Evolutionary conservation across 192 early-diverging fungal species (phyloP).

Genomic region (Spizellomyces punctatus): DNA sequence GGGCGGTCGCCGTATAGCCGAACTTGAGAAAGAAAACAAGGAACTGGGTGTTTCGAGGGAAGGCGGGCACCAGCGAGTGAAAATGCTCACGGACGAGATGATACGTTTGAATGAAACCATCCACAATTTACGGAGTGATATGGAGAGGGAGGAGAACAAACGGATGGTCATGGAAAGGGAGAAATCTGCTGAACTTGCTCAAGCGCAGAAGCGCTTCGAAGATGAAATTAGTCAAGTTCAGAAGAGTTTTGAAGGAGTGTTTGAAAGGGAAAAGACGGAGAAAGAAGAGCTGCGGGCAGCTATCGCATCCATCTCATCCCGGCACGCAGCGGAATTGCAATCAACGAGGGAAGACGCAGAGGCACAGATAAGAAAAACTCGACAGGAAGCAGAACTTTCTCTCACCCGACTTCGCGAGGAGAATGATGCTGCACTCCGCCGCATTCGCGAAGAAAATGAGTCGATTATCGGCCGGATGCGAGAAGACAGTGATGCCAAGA

Average conservation of each 20-base stretch:
- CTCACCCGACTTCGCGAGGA: too few relatives aligned
- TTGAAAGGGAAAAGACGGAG: neutral
- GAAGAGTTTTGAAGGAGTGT: neutral
- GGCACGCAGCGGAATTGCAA: neutral
- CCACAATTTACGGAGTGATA: neutral
- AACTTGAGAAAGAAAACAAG: slow-evolving; percentile 7
- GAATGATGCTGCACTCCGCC: too few relatives aligned
- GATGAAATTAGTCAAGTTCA: neutral
- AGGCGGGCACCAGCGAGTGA: neutral
- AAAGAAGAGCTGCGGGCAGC: neutral
- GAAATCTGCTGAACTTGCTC: neutral
- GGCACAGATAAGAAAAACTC: neutral
- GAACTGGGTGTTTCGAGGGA: neutral
- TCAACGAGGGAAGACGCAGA: slow-evolving; percentile 7
- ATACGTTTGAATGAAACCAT: slow-evolving; percentile 9
- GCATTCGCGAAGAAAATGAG: too few relatives aligned
- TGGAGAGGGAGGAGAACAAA: slow-evolving; percentile 12
- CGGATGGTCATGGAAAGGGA: slow-evolving; percentile 5
- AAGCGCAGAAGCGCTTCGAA: neutral
- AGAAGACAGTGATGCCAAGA: neutral
- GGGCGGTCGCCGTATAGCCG: slow-evolving; percentile 4
- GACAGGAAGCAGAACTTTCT: neutral
- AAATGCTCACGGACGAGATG: slow-evolving; percentile 14
- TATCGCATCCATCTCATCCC: too few relatives aligned
- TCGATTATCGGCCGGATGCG: neutral